phyloP scores from a whole-genome alignment of 345 rosid species.

The Citrus reticulata region DNA sequence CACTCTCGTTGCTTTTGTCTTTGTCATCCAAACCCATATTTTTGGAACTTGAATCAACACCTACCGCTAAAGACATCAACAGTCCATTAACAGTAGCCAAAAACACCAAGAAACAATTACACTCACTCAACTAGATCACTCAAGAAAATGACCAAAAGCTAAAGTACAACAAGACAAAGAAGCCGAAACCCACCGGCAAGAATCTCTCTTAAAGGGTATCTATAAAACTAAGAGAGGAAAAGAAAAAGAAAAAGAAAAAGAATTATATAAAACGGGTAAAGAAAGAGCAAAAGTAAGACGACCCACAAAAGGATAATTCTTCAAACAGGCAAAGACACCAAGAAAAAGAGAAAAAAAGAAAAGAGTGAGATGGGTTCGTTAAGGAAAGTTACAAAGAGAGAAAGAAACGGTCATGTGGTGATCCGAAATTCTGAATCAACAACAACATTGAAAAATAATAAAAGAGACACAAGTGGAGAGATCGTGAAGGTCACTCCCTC shows the following conservation, averaged over 20 bases:
- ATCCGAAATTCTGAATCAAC: conserved; percentile 40
- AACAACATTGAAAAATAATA: background rate
- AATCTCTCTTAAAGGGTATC: background rate
- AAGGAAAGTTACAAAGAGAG: conserved; percentile 33
- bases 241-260: background rate
- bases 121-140: background rate
- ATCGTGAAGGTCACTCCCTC: conserved; percentile 36
- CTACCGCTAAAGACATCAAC: conserved; percentile 42
- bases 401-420: conserved; percentile 72
- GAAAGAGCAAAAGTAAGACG: conserved; percentile 11
- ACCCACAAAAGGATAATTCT: conserved; percentile 22
- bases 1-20: conserved; percentile 22
- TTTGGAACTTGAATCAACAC: conserved; percentile 29
- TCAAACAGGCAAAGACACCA: conserved; percentile 24
- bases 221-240: background rate
- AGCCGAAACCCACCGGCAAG: conserved; percentile 8
- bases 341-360: conserved; percentile 24
- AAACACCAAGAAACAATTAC: background rate
- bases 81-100: conserved; percentile 23
- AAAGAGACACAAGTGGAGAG: conserved; percentile 21
- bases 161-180: background rate
- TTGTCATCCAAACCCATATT: conserved; percentile 44
- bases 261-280: conserved; percentile 6
- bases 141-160: conserved; percentile 6
- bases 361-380: conserved; percentile 13